Conservation (phyloP, 2,329 filamentous ascomycete species). For the Fusarium torulosum region DNA sequence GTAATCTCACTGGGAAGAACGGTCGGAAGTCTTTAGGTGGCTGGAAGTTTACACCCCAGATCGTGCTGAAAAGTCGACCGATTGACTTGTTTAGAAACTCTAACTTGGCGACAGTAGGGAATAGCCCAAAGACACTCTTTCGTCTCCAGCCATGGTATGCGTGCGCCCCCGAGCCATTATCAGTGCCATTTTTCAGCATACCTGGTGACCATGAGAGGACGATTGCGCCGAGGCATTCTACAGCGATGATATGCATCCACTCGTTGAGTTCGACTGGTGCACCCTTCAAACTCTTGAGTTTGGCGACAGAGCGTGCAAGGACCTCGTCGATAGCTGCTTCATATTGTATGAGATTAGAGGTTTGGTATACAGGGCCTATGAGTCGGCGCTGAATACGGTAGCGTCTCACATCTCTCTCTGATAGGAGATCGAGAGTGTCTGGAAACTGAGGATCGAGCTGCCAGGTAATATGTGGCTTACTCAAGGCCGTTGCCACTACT, state of each 20-base stretch:
- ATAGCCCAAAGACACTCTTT: slow-evolving; percentile 66
- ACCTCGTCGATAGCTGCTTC: slow-evolving; percentile 58
- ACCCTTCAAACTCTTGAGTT: slow-evolving; percentile 54
- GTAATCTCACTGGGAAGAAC: slow-evolving; percentile 61
- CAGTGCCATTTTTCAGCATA: slow-evolving; percentile 58
- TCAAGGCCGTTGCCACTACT: slow-evolving; percentile 61
- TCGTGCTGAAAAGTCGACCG: slow-evolving; percentile 56
- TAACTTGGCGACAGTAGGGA: slow-evolving; percentile 57
- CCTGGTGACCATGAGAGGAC: slow-evolving; percentile 67
- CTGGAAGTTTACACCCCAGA: slow-evolving; percentile 62
- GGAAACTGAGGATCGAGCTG: slow-evolving; percentile 51
- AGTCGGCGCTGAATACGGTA: slow-evolving; percentile 64
- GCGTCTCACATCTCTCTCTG: slow-evolving; percentile 60
- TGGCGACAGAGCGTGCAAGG: slow-evolving; percentile 52
- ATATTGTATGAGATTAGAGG: slow-evolving; percentile 57
- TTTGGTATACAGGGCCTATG: slow-evolving; percentile 63
- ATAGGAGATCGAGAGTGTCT: slow-evolving; percentile 64
- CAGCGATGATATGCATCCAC: slow-evolving; percentile 69
- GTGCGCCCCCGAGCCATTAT: slow-evolving; percentile 61
- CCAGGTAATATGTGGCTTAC: slow-evolving; percentile 58
- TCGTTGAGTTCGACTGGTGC: slow-evolving; percentile 62
- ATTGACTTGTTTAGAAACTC: slow-evolving; percentile 55
- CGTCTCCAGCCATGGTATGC: slow-evolving; percentile 65
- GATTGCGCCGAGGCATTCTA: slow-evolving; percentile 64
- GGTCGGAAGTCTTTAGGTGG: slow-evolving; percentile 59